Evolutionary conservation across 2,329 filamentous ascomycete genomes (phyloP).

Genomic region (Calonectria hawksworthii): DNA sequence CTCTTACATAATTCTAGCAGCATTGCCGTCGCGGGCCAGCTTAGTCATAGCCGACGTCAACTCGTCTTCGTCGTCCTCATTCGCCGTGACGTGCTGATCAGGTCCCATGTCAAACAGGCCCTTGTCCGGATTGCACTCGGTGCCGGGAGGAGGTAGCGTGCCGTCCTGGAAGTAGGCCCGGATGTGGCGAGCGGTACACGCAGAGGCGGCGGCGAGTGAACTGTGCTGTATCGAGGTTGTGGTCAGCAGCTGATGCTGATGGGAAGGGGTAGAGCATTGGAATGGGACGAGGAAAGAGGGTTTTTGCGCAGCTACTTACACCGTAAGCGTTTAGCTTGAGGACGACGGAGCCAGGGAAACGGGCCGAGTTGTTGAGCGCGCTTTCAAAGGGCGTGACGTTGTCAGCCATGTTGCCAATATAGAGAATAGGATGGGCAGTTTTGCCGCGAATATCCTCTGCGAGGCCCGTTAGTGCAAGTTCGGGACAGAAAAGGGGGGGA

Average conservation of each 20-base stretch:
- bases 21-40: conserved; percentile 28
- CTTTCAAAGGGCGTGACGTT: conserved; percentile 63
- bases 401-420: conserved; percentile 60
- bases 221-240: conserved; percentile 59
- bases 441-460: conserved; percentile 48
- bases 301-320: conserved; percentile 50
- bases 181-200: conserved; percentile 59
- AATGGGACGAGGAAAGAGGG: no score
- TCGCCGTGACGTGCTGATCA: conserved; percentile 24
- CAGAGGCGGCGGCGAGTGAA: conserved; percentile 58
- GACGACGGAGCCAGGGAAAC: conserved; percentile 61
- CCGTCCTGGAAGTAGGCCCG: conserved; percentile 62
- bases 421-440: conserved; percentile 61
- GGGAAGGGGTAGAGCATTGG: not conserved
- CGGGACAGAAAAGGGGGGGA: no score
- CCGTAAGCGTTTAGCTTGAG: conserved; percentile 66
- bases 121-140: conserved; percentile 61
- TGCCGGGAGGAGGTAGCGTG: conserved; percentile 58
- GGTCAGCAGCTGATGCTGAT: not conserved
- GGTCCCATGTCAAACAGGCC: conserved; percentile 56
- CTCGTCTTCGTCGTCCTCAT: conserved; percentile 26
- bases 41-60: conserved; percentile 33
- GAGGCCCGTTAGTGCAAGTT: conserved; percentile 15
- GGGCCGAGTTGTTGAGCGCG: conserved; percentile 59
- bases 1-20: not conserved